Percentiles rank a stretch among this genome's conserved stretches.
Conservation (phyloP, 2,329 filamentous ascomycete species). For the Talaromyces atroroseus region DNA sequence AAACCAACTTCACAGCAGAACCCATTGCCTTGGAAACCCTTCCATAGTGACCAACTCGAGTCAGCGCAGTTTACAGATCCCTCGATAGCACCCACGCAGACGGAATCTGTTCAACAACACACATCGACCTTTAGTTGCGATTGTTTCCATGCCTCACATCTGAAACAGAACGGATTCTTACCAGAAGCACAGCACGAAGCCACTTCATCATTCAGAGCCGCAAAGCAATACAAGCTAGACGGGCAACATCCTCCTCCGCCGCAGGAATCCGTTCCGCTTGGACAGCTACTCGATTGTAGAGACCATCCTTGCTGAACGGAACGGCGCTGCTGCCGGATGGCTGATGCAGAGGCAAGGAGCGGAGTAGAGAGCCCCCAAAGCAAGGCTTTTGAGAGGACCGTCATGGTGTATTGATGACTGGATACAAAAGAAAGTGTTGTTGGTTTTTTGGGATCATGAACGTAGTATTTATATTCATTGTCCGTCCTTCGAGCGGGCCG, state of each 20-base stretch:
- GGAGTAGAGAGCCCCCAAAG: neutral
- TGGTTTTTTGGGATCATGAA: neutral
- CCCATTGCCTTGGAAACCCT: conserved; percentile 2
- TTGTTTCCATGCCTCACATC: neutral
- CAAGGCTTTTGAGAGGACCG: neutral
- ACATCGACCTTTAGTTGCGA: neutral
- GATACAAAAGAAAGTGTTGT: neutral
- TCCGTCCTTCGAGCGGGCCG: too few species aligned
- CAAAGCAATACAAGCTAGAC: conserved; percentile 3
- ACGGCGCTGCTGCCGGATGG: neutral
- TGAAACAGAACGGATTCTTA: neutral
- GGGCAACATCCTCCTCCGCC: conserved; percentile 4
- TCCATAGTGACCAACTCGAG: conserved; percentile 10
- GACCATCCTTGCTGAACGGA: conserved; percentile 11
- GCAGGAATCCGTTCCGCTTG: conserved; percentile 2
- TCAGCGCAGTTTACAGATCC: neutral
- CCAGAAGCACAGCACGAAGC: conserved; percentile 6
- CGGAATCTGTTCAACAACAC: neutral
- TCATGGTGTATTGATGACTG: neutral
- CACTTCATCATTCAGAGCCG: conserved; percentile 5
- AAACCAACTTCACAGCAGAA: conserved; percentile 8
- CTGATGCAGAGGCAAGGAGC: neutral
- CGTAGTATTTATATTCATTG: neutral
- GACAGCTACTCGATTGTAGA: conserved; percentile 6
- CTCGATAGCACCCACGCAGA: conserved; percentile 2